Conservation (phyloP, 2,329 filamentous ascomycete genomes). For the Fusarium torulosum region DNA sequence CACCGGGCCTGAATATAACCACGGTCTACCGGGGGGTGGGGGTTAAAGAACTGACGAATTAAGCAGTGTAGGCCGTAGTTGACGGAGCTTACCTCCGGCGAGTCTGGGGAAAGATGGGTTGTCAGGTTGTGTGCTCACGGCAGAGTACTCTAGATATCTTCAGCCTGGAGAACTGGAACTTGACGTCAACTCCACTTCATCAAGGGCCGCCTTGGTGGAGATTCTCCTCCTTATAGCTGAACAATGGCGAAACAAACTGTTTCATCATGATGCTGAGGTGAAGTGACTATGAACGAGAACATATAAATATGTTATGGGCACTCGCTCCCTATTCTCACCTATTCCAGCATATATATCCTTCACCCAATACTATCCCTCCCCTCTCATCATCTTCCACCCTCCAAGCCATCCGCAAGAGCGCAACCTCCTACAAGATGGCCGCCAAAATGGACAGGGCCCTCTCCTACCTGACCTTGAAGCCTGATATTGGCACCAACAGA, state of each 20-base stretch:
- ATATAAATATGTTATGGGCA: slow-evolving; percentile 17
- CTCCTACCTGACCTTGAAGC: slow-evolving; percentile 19
- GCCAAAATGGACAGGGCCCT: neutral
- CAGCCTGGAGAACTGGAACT: slow-evolving; percentile 22
- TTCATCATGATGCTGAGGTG: slow-evolving; percentile 12
- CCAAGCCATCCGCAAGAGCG: neutral
- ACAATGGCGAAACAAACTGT: slow-evolving; percentile 1
- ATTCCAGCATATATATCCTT: neutral
- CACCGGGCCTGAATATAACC: neutral
- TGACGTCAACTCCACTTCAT: slow-evolving; percentile 36
- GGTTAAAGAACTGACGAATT: neutral
- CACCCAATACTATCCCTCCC: neutral
- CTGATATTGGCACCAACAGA: slow-evolving; percentile 3
- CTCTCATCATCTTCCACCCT: no score
- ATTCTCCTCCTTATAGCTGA: neutral
- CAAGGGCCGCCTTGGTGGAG: slow-evolving; percentile 11
- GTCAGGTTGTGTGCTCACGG: neutral
- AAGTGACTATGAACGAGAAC: neutral
- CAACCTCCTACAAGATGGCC: neutral
- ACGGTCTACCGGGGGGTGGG: no score
- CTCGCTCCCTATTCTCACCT: neutral
- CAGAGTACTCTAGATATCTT: slow-evolving; percentile 14
- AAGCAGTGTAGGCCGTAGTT: neutral
- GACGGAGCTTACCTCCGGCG: slow-evolving; percentile 32
- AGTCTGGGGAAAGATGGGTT: slow-evolving; percentile 12